These are phyloP conservation scores for Rhizophora mangle DNA, from an alignment of 345 rosid genomes.

Conservation along the genomic window DNA sequence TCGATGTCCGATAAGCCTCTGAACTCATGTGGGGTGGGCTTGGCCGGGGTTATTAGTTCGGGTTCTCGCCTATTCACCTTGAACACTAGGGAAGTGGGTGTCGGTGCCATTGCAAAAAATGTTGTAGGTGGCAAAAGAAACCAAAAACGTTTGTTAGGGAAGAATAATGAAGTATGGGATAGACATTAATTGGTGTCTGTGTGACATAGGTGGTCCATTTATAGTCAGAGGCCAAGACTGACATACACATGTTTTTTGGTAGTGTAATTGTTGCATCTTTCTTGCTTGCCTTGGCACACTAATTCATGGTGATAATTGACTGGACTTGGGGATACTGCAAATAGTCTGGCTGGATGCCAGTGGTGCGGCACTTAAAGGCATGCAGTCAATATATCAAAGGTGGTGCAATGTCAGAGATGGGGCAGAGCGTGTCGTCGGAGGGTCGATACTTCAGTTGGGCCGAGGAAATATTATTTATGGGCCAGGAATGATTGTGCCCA, in stretches of 20 bases:
- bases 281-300: no score
- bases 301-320: no score
- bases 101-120: not conserved
- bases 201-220: not conserved
- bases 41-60: constrained; percentile 16
- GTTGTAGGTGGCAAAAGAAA: not conserved
- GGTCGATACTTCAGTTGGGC: no score
- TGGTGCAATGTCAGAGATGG: no score
- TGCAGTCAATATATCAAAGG: no score
- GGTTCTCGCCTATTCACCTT: constrained; percentile 24
- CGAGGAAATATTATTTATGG: no score
- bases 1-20: constrained; percentile 22
- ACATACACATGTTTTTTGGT: not conserved
- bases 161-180: no score
- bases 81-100: constrained; percentile 11
- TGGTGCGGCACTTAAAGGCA: no score
- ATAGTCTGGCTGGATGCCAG: no score
- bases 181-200: not conserved
- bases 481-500: no score
- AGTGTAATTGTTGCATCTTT: not conserved
- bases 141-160: not conserved
- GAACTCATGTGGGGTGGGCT: constrained; percentile 23
- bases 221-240: not conserved
- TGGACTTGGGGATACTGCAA: no score
- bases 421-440: no score